phyloP scores from a whole-genome alignment of 805 yeast species.

The Saccharomyces kudriavzevii region DNA sequence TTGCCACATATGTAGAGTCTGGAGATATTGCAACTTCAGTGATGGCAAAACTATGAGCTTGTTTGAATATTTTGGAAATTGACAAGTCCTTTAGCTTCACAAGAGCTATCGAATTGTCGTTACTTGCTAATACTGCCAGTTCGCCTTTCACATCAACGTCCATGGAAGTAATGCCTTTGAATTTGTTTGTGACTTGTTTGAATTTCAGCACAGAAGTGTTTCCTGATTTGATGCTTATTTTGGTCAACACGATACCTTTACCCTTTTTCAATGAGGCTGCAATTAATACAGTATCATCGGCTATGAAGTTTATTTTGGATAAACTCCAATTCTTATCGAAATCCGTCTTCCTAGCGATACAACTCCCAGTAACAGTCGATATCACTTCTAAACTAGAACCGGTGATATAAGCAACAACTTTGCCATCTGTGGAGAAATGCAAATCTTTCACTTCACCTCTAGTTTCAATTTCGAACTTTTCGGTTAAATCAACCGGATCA shows the following conservation, averaged over 20 bases:
- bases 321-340: slow-evolving; percentile 26
- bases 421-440: slow-evolving; percentile 58
- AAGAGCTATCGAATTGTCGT: slow-evolving; percentile 57
- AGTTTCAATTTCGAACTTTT: slow-evolving; percentile 45
- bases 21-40: slow-evolving; percentile 65
- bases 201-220: slow-evolving; percentile 18
- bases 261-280: slow-evolving; percentile 38
- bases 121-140: slow-evolving; percentile 37
- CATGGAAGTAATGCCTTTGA: slow-evolving; percentile 52
- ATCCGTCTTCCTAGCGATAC: slow-evolving; percentile 28
- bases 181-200: slow-evolving; percentile 26
- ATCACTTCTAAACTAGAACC: slow-evolving; percentile 39
- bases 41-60: slow-evolving; percentile 72
- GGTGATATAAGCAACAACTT: slow-evolving; percentile 56
- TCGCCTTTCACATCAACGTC: slow-evolving; percentile 33
- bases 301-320: slow-evolving; percentile 32
- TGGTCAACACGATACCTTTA: slow-evolving; percentile 33
- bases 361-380: slow-evolving; percentile 35
- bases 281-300: slow-evolving; percentile 32
- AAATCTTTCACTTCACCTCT: slow-evolving; percentile 53
- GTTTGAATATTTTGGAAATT: slow-evolving; percentile 41
- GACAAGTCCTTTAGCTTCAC: slow-evolving; percentile 46
- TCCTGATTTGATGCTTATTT: slow-evolving; percentile 25
- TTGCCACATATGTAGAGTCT: slow-evolving; percentile 56
- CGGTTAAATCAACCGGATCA: slow-evolving; percentile 45